Conservation (phyloP, 2,329 filamentous ascomycete species). For the Fusarium irregulare region DNA sequence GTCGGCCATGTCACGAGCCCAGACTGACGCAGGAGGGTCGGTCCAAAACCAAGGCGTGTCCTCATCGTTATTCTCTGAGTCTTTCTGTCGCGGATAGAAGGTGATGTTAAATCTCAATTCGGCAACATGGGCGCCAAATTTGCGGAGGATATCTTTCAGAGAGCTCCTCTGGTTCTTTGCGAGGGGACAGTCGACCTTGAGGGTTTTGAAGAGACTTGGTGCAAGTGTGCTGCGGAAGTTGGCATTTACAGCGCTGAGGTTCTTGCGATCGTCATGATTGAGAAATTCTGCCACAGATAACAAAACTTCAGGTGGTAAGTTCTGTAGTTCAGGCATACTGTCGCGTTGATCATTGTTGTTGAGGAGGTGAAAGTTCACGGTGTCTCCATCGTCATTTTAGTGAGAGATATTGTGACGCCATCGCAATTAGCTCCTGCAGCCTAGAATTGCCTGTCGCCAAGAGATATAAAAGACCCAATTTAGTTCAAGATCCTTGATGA, state of each 20-base stretch:
- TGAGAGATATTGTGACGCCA: neutral
- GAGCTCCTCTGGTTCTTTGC: neutral
- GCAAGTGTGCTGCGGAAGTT: neutral
- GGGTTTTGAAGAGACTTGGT: neutral
- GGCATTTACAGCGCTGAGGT: neutral
- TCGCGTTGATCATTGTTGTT: neutral
- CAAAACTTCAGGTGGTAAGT: neutral
- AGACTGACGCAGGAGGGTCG: conserved; percentile 6
- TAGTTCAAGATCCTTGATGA: neutral
- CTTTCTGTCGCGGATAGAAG: neutral
- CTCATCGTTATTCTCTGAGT: neutral
- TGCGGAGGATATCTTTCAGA: neutral
- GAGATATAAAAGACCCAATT: neutral
- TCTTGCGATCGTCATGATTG: neutral
- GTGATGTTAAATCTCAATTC: neutral
- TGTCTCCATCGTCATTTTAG: fast-evolving
- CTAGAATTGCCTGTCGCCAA: neutral
- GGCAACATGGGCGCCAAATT: neutral
- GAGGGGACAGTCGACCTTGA: conserved; percentile 2
- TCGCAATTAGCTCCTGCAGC: neutral
- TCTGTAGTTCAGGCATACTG: neutral
- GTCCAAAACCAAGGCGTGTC: neutral
- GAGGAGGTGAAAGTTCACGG: neutral
- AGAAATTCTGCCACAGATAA: neutral
- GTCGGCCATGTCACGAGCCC: conserved; percentile 5